phyloP scores from a whole-genome alignment of 805 yeast genomes.

The Nakazawaea ambrosiae region DNA sequence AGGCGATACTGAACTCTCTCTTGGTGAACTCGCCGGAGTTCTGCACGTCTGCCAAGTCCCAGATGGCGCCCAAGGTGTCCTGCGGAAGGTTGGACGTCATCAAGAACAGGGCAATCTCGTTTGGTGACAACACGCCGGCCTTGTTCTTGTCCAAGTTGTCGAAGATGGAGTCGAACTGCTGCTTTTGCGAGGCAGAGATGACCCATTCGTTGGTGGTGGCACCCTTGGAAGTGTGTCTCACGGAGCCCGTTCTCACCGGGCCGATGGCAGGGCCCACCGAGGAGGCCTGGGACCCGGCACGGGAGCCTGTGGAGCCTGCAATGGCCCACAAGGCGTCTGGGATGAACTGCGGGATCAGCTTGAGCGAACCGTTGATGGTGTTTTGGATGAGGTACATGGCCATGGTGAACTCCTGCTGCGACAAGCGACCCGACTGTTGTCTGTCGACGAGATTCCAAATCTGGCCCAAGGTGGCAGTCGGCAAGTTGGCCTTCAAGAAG shows the following conservation, averaged over 20 bases:
- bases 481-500: conserved; percentile 81
- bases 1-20: conserved; percentile 86
- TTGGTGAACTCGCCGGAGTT: conserved; percentile 77
- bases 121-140: conserved; percentile 61
- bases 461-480: conserved; percentile 69
- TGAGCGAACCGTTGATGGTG: conserved; percentile 56
- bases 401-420: conserved; percentile 70
- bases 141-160: conserved; percentile 65
- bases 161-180: conserved; percentile 75
- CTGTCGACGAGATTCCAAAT: conserved; percentile 88
- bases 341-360: conserved; percentile 24
- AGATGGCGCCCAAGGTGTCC: conserved; percentile 76
- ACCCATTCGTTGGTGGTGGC: conserved; percentile 46
- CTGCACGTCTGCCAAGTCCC: conserved; percentile 92
- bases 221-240: conserved; percentile 11
- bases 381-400: conserved; percentile 96
- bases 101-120: conserved; percentile 81
- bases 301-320: conserved; percentile 14
- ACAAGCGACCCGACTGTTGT: conserved; percentile 63
- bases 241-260: conserved; percentile 4
- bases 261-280: conserved; percentile 2
- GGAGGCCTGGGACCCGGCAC: neutral
- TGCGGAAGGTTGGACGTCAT: conserved; percentile 83
- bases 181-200: conserved; percentile 59
- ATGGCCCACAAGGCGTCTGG: conserved; percentile 27